A percentile compares a stretch with the other conserved stretches of the same genome.
Evolutionary conservation across 2,329 filamentous ascomycete species (phyloP).

Genomic region (Phaeophleospora eucalypticola): DNA sequence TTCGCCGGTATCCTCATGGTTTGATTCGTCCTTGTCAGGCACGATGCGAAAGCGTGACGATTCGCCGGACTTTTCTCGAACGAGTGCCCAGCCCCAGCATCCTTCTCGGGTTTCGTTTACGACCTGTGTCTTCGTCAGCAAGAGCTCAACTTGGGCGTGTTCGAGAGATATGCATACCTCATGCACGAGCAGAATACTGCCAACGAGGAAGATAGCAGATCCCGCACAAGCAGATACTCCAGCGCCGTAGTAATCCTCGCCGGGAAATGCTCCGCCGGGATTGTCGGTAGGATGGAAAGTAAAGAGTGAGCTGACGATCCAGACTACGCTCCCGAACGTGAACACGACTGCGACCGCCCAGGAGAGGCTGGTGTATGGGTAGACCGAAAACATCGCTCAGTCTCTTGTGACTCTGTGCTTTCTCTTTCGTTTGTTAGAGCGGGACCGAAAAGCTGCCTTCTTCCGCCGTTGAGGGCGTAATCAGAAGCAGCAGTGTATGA

Average conservation of each 20-base stretch:
- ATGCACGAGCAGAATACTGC: constrained; percentile 47
- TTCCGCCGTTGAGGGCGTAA: too few species aligned
- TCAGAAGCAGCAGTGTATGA: too few species aligned
- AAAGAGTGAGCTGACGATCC: constrained; percentile 57
- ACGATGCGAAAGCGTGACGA: neutral
- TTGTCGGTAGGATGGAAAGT: constrained; percentile 52
- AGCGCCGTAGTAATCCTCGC: constrained; percentile 52
- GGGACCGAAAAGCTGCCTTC: too few species aligned
- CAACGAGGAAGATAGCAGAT: constrained; percentile 62
- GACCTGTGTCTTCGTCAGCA: constrained; percentile 55
- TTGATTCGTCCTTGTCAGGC: constrained; percentile 4
- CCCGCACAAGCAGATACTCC: constrained; percentile 63
- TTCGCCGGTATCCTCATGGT: constrained; percentile 8
- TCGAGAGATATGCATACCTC: neutral
- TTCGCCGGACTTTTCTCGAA: constrained; percentile 34
- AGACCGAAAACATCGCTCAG: constrained; percentile 44
- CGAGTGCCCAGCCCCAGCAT: constrained; percentile 66
- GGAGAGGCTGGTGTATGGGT: constrained; percentile 4
- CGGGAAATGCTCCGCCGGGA: constrained; percentile 44
- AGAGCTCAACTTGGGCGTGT: neutral
- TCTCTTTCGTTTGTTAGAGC: too few species aligned
- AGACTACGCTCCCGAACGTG: constrained; percentile 45
- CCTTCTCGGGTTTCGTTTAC: constrained; percentile 60
- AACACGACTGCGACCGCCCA: constrained; percentile 49
- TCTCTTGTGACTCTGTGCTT: neutral